Base-by-base conservation (phyloP, 2,329 filamentous ascomycete species). In the Ceratocystis cubensis region DNA sequence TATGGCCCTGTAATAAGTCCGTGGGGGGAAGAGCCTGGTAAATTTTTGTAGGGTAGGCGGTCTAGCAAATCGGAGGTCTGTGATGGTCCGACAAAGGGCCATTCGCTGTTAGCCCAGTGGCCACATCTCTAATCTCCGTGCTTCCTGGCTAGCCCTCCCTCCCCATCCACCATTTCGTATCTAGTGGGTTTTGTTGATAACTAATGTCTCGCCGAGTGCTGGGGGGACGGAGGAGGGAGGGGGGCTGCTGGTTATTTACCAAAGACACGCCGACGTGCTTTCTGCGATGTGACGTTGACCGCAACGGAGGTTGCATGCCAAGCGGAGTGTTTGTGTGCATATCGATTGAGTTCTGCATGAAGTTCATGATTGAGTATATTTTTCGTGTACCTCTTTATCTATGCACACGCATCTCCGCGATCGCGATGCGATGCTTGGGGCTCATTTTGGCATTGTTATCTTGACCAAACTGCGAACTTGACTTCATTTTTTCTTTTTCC, bases 221-320 rank as follows among this genome's bases (percentile, higher is more conserved):
- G 17, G 46, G n/a, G 5, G 46, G n/a, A 8, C 20, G 20, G 48
- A 15, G 48, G 48, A 10, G 22, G 48, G 22, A 13, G 20, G 22
- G 13, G 20, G 1, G 20, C 25, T 53, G 48, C 20, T 25, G 25
- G 48, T 15, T 28, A 22, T 28, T 53, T 17, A 25, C 22, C 22
- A 53, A 37, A 59, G 25, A 59, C 56, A 33, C 6, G 56, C 28
- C 56, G 25, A 37, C 22, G 56, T 59, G 56, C 56, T 41, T 41
- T 41, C 37, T 33, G 56, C 56, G 13, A 59, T 59, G 30, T 59
- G 28, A 59, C 56, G 56, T 59, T 59, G 56, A n/a, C 28, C 28
- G 48, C n/a, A 53, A 22, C 45, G 17, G 20, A 63, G 20, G 37
- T 46, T 63, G 44, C 61, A 46, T 63, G 61, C 37, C 61, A 46